Evolutionary conservation across 257 asterid species (phyloP), one percentile per base, ranked within the genome.

Genomic region (Przewalskia tangutica): DNA sequence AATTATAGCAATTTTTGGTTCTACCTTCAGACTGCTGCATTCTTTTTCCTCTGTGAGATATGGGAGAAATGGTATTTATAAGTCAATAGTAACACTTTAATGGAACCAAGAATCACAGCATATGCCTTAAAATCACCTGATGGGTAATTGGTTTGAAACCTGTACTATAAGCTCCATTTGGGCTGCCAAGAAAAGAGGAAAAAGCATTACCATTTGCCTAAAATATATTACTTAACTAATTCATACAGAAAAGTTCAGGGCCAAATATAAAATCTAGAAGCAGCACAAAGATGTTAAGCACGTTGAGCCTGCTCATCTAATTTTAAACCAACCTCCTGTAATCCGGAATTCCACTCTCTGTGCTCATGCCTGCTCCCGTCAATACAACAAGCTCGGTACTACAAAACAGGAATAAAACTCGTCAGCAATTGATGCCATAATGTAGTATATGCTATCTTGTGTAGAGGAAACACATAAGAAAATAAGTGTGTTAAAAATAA

Each of bases 81-180:
- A 67, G 6, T 20, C 14, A 50, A 50, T 16, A 23, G 14, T 46
- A 34, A 11, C 70, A 63, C 42, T 44, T 8, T 0, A 51, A 63
- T 32, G 63, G 32, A 55, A 32, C 60, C 79, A 42, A 83, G 46
- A 85, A 82, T 70, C 20, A 66, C 20, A 82, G 84, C 65, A 83
- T 87, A 84, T 86, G 89, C 92, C 91, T 89, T 89, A 84, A 83
- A 80, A 84, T 93, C 93, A 95, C 99, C 99, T 95, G 99, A 88
- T 95, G 99, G 77, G 99, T 93, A 84, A 95, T 95, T 86, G 99
- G 99, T 82, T 90, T 91, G 90, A 95, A 95, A 83, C 99, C 99
- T 44, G 97, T 91, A 85, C 97, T 95, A 87, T 95, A 95, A 80
- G 99, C 99, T 86, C 99, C 98, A 83, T 93, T 88, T 46, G 99